A percentile compares a stretch with the other conserved stretches of the same genome.
phyloP scores from a whole-genome alignment of 176 grass and related monocot genomes.

The Paspalum vaginatum region DNA sequence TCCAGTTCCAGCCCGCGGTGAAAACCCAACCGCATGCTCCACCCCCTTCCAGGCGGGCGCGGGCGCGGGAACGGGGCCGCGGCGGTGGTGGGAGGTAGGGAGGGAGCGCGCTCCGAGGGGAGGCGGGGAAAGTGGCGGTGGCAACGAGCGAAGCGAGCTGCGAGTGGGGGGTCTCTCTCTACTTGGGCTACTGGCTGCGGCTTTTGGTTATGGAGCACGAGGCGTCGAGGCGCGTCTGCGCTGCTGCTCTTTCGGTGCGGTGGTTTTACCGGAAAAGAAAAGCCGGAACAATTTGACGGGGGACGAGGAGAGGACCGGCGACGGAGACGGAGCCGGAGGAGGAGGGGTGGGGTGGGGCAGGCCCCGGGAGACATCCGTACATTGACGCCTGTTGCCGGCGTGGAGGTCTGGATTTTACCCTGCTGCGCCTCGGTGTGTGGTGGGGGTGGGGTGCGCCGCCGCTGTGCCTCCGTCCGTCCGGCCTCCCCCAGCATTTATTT shows the following conservation, averaged over 20 bases:
- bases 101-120: too few species aligned
- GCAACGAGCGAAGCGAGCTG: not conserved
- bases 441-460: not conserved
- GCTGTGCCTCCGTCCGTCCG: not conserved
- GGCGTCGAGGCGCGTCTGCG: slow-evolving; percentile 36
- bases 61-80: not conserved
- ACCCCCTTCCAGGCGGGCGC: too few species aligned
- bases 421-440: not conserved
- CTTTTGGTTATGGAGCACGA: slow-evolving; percentile 29
- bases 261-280: slow-evolving; percentile 43
- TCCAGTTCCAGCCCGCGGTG: slow-evolving; percentile 10
- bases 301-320: not conserved
- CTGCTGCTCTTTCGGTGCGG: slow-evolving; percentile 32
- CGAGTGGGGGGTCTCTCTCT: not conserved
- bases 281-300: slow-evolving; percentile 12
- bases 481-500: not conserved
- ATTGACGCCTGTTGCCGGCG: slow-evolving; percentile 77
- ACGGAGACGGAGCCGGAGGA: not conserved
- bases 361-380: slow-evolving; percentile 68
- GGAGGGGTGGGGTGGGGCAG: slow-evolving; percentile 13
- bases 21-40: slow-evolving; percentile 43
- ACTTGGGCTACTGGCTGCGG: too few species aligned
- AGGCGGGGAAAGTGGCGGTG: not conserved
- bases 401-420: slow-evolving; percentile 57
- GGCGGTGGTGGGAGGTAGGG: not conserved